Percentiles rank a stretch among this genome's conserved stretches.
phyloP scores from a whole-genome alignment of 768 basidiomycete genomes.

The Boletus rufocinnamomeus region DNA sequence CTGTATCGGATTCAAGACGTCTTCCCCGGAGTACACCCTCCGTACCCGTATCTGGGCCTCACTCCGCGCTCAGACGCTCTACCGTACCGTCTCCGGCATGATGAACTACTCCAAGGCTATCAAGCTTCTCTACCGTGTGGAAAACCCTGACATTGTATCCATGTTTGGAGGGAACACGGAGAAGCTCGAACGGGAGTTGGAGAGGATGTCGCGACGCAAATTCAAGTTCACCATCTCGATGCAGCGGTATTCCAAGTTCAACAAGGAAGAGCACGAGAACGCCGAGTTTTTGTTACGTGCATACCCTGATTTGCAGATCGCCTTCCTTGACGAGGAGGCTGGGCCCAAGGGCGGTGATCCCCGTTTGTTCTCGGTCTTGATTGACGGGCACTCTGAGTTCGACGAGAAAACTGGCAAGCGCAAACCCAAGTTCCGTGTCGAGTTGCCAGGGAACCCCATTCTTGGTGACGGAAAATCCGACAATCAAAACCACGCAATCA shows the following conservation, averaged over 20 bases:
- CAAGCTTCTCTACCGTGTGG: conserved; percentile 97
- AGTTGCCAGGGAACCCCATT: conserved; percentile 97
- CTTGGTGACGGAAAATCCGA: conserved; percentile 99
- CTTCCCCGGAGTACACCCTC: conserved; percentile 97
- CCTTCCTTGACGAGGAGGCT: conserved; percentile 96
- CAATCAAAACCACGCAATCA: conserved; percentile 99
- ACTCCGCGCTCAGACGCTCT: conserved; percentile 95
- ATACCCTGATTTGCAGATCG: conserved; percentile 98
- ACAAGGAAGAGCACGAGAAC: conserved; percentile 98
- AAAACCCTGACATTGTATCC: conserved; percentile 97
- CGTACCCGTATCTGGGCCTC: conserved; percentile 99
- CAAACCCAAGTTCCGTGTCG: conserved; percentile 96
- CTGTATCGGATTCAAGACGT: conserved; percentile 99
- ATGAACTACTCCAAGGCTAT: conserved; percentile 99
- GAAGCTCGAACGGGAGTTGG: conserved; percentile 91
- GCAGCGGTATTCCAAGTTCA: conserved; percentile 99
- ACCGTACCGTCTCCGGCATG: conserved; percentile 99
- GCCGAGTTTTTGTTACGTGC: conserved; percentile 97
- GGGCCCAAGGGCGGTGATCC: conserved; percentile 87
- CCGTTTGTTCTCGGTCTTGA: conserved; percentile 86
- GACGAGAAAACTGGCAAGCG: conserved; percentile 86
- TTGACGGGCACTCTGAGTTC: conserved; percentile 97
- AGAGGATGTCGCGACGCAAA: conserved; percentile 95
- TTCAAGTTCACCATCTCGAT: conserved; percentile 99
- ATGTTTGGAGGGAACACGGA: conserved; percentile 97